Conservation (phyloP, 73 alveolate species). For the Symbiodinium pilosum region DNA sequence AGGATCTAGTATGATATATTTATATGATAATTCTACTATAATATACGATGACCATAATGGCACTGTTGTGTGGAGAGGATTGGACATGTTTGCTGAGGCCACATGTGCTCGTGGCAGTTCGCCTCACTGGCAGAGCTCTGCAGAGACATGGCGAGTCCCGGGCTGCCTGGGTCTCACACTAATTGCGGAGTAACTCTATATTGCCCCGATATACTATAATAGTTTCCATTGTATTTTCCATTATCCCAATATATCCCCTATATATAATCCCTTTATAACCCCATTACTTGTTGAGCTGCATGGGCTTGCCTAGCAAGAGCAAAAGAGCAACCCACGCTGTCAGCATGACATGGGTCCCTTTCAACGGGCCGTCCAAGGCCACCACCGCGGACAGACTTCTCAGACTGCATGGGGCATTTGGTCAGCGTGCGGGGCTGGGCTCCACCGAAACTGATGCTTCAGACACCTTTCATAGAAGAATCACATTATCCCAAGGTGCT, state of each 20-base stretch:
- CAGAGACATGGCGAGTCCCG: conserved; percentile 78
- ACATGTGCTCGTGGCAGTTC: conserved; percentile 87
- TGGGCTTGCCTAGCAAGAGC: neutral
- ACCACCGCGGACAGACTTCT: conserved; percentile 46
- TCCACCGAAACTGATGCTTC: neutral
- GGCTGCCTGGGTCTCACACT: neutral
- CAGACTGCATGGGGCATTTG: conserved; percentile 69
- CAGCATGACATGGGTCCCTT: too few relatives aligned
- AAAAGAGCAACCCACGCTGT: too few relatives aligned
- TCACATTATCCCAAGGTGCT: neutral
- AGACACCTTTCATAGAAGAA: too few relatives aligned
- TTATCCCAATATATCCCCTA: too few relatives aligned
- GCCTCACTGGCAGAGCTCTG: conserved; percentile 70
- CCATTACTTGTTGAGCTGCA: neutral
- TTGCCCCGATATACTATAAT: too few relatives aligned
- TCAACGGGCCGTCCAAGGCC: too few relatives aligned
- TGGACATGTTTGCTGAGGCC: neutral
- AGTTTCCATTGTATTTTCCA: too few relatives aligned
- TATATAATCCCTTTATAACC: too few relatives aligned
- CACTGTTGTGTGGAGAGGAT: neutral
- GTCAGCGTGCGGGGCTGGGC: conserved; percentile 7
- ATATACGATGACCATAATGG: too few relatives aligned
- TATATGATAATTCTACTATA: too few relatives aligned
- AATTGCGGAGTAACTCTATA: too few relatives aligned
- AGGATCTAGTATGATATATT: too few relatives aligned